Conservation (phyloP, 495 filamentous ascomycete genomes). For the Podospora appendiculata region DNA sequence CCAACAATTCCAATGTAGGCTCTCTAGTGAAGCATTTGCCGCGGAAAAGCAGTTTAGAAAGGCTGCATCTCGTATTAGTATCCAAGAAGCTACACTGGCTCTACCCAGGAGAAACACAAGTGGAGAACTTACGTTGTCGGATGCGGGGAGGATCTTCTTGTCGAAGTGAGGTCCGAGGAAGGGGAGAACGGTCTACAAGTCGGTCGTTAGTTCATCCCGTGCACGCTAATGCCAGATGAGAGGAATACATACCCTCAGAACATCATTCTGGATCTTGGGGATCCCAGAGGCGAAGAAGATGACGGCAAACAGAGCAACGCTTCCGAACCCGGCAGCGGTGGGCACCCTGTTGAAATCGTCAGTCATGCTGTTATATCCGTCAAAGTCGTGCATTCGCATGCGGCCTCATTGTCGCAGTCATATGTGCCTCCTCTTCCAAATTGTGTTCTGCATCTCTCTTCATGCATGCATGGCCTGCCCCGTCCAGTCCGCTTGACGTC, state of each 20-base stretch:
- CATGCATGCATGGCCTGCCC: background rate
- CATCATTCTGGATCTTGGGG: constrained; percentile 45
- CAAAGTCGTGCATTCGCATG: background rate
- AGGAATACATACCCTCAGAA: constrained; percentile 32
- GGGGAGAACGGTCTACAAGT: constrained; percentile 41
- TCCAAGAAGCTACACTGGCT: too few species aligned
- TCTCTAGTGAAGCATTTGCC: too few species aligned
- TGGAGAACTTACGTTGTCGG: constrained; percentile 45
- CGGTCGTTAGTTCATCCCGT: background rate
- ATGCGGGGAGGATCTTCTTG: constrained; percentile 41
- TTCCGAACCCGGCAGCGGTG: constrained; percentile 42
- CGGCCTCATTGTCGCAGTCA: background rate
- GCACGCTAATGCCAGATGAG: background rate
- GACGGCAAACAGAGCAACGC: constrained; percentile 46
- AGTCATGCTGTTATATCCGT: background rate
- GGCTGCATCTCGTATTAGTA: constrained; percentile 22
- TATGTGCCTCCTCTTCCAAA: background rate
- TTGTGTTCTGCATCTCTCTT: background rate
- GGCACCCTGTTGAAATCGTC: constrained; percentile 27
- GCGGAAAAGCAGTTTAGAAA: constrained; percentile 27
- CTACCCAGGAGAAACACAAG: background rate
- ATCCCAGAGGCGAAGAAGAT: constrained; percentile 55
- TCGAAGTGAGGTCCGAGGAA: constrained; percentile 40
- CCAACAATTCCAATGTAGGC: too few species aligned
- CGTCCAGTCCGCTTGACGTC: background rate